phyloP scores from a whole-genome alignment of 2,329 filamentous ascomycete species.

The Ciborinia camelliae region DNA sequence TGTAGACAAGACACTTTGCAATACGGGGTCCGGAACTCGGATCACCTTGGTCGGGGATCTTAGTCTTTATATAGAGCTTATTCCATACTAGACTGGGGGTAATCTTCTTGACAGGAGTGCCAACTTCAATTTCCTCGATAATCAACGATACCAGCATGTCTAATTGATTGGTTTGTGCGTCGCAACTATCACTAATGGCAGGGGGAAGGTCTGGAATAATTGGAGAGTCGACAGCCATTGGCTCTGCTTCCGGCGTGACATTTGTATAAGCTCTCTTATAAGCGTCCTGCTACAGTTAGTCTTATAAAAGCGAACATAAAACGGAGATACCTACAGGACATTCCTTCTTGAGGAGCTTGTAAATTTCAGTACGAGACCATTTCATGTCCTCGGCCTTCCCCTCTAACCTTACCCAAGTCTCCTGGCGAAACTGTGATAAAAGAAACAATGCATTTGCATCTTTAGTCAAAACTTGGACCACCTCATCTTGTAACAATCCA shows the following conservation, averaged over 20 bases:
- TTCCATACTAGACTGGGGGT: background rate
- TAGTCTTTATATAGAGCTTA: background rate
- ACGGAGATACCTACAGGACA: slow-evolving; percentile 4
- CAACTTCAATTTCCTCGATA: background rate
- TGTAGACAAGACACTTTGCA: slow-evolving; percentile 16
- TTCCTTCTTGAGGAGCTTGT: slow-evolving; percentile 12
- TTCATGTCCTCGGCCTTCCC: background rate
- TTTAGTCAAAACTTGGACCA: slow-evolving; percentile 11
- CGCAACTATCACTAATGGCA: background rate
- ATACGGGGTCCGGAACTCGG: slow-evolving; percentile 5
- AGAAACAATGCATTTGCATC: slow-evolving; percentile 17
- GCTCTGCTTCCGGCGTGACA: background rate
- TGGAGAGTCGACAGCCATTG: background rate
- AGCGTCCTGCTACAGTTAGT: background rate
- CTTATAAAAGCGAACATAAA: background rate
- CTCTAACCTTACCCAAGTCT: slow-evolving; percentile 7
- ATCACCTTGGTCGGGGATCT: slow-evolving; percentile 1
- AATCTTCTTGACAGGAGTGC: slow-evolving; percentile 8
- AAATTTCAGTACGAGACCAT: slow-evolving; percentile 7
- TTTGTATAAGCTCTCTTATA: background rate
- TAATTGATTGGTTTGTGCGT: slow-evolving; percentile 1
- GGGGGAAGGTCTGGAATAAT: background rate
- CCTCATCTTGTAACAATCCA: slow-evolving; percentile 2
- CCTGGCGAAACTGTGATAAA: slow-evolving; percentile 9
- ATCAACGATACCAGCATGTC: slow-evolving; percentile 1